Evolutionary conservation across 257 asterid species (phyloP).

Genomic region (Ballota nigra): DNA sequence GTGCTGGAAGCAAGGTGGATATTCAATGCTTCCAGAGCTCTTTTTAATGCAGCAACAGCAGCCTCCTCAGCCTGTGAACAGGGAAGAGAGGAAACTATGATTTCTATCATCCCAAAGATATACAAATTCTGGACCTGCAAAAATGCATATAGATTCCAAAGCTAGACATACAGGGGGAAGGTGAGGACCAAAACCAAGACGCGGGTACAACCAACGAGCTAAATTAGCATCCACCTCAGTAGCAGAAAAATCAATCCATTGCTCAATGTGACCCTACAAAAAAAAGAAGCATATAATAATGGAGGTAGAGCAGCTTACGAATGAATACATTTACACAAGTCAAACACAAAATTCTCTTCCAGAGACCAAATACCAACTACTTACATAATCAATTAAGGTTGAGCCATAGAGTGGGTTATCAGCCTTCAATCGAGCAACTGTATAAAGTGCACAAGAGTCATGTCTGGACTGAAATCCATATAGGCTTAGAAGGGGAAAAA

Average conservation of each 20-base stretch:
- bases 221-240: constrained; percentile 54
- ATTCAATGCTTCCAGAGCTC: constrained; percentile 68
- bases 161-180: constrained; percentile 54
- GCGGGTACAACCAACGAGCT: constrained; percentile 59
- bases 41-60: constrained; percentile 57
- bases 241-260: constrained; percentile 76
- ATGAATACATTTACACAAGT: not conserved
- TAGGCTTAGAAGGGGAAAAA: not conserved
- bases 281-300: not conserved
- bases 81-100: not conserved
- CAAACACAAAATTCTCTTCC: not conserved
- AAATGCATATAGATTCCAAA: not conserved
- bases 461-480: constrained; percentile 6
- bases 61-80: constrained; percentile 63
- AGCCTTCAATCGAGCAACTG: constrained; percentile 57
- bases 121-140: not conserved
- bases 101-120: not conserved
- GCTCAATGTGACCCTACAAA: constrained; percentile 67
- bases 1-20: constrained; percentile 70
- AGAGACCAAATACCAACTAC: constrained; percentile 12
- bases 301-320: not conserved
- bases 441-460: not conserved
- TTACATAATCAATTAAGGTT: constrained; percentile 64
- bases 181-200: constrained; percentile 46
- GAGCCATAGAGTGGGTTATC: constrained; percentile 66